phyloP scores from a whole-genome alignment of 176 grass and related monocot species.

The Leersia perrieri region DNA sequence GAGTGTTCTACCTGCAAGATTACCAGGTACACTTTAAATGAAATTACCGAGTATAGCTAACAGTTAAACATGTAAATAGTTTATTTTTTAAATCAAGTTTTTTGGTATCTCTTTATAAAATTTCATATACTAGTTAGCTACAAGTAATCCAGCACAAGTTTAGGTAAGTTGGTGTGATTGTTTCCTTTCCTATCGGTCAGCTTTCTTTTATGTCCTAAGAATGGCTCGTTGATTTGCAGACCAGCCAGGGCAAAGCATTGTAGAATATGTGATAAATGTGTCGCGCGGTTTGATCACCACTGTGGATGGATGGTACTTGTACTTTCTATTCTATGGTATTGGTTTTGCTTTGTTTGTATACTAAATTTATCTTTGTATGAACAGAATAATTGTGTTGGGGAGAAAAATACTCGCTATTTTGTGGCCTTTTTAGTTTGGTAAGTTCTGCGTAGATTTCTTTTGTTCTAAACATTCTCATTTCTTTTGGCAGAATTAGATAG shows the following conservation, averaged over 20 bases:
- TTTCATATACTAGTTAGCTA: conserved; percentile 6
- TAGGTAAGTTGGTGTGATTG: conserved; percentile 9
- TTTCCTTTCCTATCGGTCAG: conserved; percentile 10
- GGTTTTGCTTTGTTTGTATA: conserved; percentile 26
- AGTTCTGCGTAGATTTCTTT: conserved; percentile 39
- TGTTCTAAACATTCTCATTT: conserved; percentile 12
- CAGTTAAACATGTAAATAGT: neutral
- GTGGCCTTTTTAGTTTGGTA: conserved; percentile 94
- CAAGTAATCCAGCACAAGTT: neutral
- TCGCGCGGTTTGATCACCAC: conserved; percentile 97
- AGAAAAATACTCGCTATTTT: conserved; percentile 98
- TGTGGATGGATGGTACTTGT: conserved; percentile 96
- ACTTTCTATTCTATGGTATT: conserved; percentile 21
- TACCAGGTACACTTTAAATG: conserved; percentile 51
- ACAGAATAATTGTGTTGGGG: conserved; percentile 99
- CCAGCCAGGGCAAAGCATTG: conserved; percentile 98
- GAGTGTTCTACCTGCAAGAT: conserved; percentile 97
- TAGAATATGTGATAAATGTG: conserved; percentile 94
- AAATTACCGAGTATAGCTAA: conserved; percentile 9
- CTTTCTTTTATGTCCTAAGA: conserved; percentile 38
- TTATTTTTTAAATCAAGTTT: conserved; percentile 21
- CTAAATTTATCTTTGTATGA: conserved; percentile 38
- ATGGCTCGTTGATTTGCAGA: conserved; percentile 46
- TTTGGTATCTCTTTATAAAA: neutral
- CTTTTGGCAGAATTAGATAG: neutral